These are phyloP conservation scores for Daldinia sp. DNA, from an alignment of 2,329 filamentous ascomycete species.

Conservation along the genomic window DNA sequence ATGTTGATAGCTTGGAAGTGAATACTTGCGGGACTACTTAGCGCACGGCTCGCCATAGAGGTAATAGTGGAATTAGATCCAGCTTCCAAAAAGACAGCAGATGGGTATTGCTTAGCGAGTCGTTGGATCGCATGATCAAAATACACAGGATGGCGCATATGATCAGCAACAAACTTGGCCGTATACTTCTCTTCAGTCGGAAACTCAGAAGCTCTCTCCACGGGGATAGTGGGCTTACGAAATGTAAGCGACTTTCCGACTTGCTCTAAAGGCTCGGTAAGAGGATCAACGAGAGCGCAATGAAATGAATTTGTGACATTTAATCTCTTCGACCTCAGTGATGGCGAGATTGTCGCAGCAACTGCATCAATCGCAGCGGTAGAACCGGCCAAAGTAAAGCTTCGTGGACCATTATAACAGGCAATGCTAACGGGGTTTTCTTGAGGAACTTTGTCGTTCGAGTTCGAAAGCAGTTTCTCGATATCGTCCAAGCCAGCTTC, in stretches of 20 bases:
- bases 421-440: slow-evolving; percentile 47
- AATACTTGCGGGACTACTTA: slow-evolving; percentile 41
- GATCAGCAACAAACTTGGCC: slow-evolving; percentile 43
- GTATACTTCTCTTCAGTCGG: slow-evolving; percentile 15
- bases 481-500: slow-evolving; percentile 37
- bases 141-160: slow-evolving; percentile 53
- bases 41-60: slow-evolving; percentile 50
- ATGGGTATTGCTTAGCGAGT: slow-evolving; percentile 41
- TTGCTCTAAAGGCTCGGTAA: slow-evolving; percentile 38
- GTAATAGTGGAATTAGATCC: slow-evolving; percentile 53
- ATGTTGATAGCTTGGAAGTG: slow-evolving; percentile 47
- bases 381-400: slow-evolving; percentile 51
- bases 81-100: slow-evolving; percentile 52
- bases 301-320: slow-evolving; percentile 50
- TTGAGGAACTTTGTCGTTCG: slow-evolving; percentile 22
- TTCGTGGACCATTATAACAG: slow-evolving; percentile 52
- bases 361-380: slow-evolving; percentile 44
- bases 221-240: slow-evolving; percentile 40
- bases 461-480: slow-evolving; percentile 33
- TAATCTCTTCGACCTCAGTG: slow-evolving; percentile 40
- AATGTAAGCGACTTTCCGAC: slow-evolving; percentile 42
- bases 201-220: slow-evolving; percentile 44
- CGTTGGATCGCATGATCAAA: slow-evolving; percentile 51
- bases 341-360: slow-evolving; percentile 38
- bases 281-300: slow-evolving; percentile 46